These are phyloP conservation scores for Tolypocladium tropicale DNA, from an alignment of 2,329 filamentous ascomycete species.

Conservation along the genomic window DNA sequence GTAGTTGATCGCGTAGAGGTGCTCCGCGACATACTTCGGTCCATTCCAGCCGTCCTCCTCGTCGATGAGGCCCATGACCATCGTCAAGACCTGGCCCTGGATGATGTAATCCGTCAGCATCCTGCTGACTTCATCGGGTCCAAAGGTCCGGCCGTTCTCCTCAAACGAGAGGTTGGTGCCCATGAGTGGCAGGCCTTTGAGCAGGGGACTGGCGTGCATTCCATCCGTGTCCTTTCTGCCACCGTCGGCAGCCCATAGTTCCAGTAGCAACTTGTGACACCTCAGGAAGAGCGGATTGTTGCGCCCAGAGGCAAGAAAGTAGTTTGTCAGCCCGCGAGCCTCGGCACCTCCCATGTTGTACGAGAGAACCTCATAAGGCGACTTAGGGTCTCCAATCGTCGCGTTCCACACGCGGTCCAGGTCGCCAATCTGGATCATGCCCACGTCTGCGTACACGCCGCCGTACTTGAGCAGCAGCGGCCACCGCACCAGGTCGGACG, in stretches of 20 bases:
- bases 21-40: slow-evolving; percentile 35
- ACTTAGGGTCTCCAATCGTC: slow-evolving; percentile 34
- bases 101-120: slow-evolving; percentile 47
- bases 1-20: slow-evolving; percentile 39
- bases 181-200: slow-evolving; percentile 32
- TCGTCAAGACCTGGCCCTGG: slow-evolving; percentile 41
- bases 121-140: slow-evolving; percentile 25
- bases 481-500: slow-evolving; percentile 46
- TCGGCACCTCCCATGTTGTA: slow-evolving; percentile 29
- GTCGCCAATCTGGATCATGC: slow-evolving; percentile 46
- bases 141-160: slow-evolving; percentile 16
- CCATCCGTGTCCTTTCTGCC: slow-evolving; percentile 39
- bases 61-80: slow-evolving; percentile 42
- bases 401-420: slow-evolving; percentile 41
- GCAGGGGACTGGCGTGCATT: slow-evolving; percentile 35
- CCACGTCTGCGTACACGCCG: slow-evolving; percentile 48
- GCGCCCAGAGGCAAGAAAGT: slow-evolving; percentile 30
- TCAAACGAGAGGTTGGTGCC: slow-evolving; percentile 9
- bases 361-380: slow-evolving; percentile 35
- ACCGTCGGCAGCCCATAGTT: slow-evolving; percentile 33
- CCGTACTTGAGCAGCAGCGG: slow-evolving; percentile 46
- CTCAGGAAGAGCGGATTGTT: slow-evolving; percentile 35
- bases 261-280: slow-evolving; percentile 39
- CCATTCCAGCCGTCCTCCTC: slow-evolving; percentile 41
- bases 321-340: slow-evolving; percentile 32